Evolutionary conservation across 345 rosid genomes (phyloP).

Genomic region (Pugionium dolabratum): DNA sequence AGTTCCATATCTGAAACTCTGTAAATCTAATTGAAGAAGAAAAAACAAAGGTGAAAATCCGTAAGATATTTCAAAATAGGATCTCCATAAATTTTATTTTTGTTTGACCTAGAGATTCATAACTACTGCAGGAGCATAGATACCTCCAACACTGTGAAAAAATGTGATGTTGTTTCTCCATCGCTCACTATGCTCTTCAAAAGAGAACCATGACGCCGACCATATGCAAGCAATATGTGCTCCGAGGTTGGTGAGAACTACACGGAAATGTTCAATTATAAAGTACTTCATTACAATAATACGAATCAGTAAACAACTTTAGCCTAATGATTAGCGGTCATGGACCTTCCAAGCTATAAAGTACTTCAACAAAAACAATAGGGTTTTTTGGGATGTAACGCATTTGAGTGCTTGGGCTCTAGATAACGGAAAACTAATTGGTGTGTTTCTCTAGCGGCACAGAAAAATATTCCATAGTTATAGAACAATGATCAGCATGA

Average conservation of each 20-base stretch:
- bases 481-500: no score
- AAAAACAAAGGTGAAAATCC: not conserved
- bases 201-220: conserved; percentile 71
- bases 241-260: conserved; percentile 78
- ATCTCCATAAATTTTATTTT: not conserved
- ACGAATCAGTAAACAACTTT: not conserved
- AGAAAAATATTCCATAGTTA: no score
- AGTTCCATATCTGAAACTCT: conserved; percentile 95
- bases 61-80: not conserved
- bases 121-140: not conserved
- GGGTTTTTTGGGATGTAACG: no score
- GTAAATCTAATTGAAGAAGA: conserved; percentile 60
- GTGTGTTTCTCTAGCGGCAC: no score
- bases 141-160: conserved; percentile 72
- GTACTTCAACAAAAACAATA: no score
- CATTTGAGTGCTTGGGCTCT: no score
- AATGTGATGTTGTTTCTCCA: conserved; percentile 54
- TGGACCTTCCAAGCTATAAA: no score
- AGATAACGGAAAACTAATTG: no score
- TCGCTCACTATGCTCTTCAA: conserved; percentile 64
- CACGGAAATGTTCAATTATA: conserved; percentile 9
- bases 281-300: no score
- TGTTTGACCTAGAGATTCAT: not conserved
- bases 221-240: conserved; percentile 68
- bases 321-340: no score